A percentile compares a stretch with the other conserved stretches of the same genome.
These are phyloP conservation scores for Limnanthes douglasii DNA, from an alignment of 345 rosid species.

Conservation along the genomic window DNA sequence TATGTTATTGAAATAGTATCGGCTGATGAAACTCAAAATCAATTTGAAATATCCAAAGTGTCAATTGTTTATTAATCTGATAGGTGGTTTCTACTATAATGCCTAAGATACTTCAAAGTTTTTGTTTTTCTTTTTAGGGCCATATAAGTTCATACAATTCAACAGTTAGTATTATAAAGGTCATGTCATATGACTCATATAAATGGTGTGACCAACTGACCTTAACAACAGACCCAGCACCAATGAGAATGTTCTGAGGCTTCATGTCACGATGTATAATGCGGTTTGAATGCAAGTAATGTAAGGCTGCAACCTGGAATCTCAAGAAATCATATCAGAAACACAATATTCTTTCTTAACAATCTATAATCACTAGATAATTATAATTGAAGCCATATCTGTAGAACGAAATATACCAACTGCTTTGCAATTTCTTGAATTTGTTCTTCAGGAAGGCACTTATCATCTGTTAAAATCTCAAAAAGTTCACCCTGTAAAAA, in stretches of 20 bases:
- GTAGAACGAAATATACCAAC: conserved; percentile 33
- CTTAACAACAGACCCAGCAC: conserved; percentile 91
- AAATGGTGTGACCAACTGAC: conserved; percentile 26
- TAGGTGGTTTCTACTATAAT: no score
- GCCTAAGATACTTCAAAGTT: no score
- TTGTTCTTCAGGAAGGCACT: conserved; percentile 94
- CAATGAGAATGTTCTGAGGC: conserved; percentile 97
- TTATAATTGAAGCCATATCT: conserved; percentile 1
- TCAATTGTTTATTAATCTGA: no score
- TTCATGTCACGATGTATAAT: conserved; percentile 99
- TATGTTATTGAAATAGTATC: no score
- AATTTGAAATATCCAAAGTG: no score
- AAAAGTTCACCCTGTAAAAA: conserved; percentile 77
- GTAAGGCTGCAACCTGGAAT: conserved; percentile 75
- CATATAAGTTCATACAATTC: not conserved
- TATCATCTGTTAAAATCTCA: conserved; percentile 96
- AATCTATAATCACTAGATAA: not conserved
- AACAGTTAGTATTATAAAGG: not conserved
- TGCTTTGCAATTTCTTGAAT: conserved; percentile 98
- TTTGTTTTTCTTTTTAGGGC: no score
- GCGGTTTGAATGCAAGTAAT: conserved; percentile 94
- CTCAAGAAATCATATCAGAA: conserved; percentile 1
- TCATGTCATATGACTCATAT: no score
- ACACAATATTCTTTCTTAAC: no score
- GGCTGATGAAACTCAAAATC: no score